These are phyloP conservation scores for Candida sanyiensis DNA, from an alignment of 805 yeast genomes.

Conservation along the genomic window DNA sequence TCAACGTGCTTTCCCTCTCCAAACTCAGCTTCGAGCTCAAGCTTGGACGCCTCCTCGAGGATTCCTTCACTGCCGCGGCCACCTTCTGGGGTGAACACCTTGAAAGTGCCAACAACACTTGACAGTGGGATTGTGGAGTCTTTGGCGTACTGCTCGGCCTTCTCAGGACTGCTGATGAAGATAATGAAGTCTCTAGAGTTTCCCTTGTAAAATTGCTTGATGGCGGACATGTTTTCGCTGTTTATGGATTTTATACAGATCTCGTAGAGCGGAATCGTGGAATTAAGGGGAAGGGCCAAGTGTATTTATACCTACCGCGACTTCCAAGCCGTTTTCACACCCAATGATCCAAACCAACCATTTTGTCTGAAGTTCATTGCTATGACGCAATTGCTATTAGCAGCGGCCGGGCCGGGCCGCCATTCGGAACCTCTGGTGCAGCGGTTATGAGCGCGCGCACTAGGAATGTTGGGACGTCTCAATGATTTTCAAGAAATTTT, in stretches of 20 bases:
- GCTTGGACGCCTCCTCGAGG: conserved; percentile 63
- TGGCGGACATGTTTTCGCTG: conserved; percentile 22
- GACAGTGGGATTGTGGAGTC: conserved; percentile 51
- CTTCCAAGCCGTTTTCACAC: neutral
- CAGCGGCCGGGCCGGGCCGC: neutral
- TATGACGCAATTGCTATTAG: neutral
- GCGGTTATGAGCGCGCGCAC: no score
- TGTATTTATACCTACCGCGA: no score
- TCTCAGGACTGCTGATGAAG: conserved; percentile 51
- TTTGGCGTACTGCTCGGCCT: conserved; percentile 40
- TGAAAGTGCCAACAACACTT: conserved; percentile 57
- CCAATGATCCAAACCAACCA: no score
- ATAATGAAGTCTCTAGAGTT: conserved; percentile 55
- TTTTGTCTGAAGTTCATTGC: no score
- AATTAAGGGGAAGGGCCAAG: no score
- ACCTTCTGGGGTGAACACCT: conserved; percentile 53
- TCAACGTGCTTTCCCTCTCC: conserved; percentile 47
- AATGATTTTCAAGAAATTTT: no score
- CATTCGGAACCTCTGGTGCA: no score
- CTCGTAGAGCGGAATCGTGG: no score
- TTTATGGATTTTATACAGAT: no score
- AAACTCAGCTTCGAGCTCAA: conserved; percentile 61
- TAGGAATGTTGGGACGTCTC: no score
- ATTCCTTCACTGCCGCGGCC: conserved; percentile 69
- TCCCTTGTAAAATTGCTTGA: conserved; percentile 63